Base-by-base conservation (phyloP, 495 filamentous ascomycete species). In the Penicillium steckii region DNA sequence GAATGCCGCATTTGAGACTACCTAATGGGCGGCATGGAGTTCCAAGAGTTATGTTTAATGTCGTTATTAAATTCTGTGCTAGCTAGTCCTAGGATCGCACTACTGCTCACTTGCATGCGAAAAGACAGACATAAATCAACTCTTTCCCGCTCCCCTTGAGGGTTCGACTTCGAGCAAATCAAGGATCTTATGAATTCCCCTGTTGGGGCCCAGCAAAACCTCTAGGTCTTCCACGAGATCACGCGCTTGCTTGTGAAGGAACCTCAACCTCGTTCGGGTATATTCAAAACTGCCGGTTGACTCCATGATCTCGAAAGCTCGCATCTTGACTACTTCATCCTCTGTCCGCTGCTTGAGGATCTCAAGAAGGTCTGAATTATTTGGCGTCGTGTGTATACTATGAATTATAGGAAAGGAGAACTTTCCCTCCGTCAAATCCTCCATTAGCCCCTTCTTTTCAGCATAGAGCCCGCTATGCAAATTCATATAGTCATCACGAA, bases 391-490 rank as follows among this genome's bases (percentile, higher is more conserved):
- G 55, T 91, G 88, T 54, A 98, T 95, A 66, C 87, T 87, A 71
- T 98, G 93, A 51, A 98, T 97, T 59, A 98, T 88, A 6, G 93
- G 93, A 65, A 95, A 64, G 1, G 64, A 69, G 44, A 61, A 64
- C 44, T 73, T 75, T 2, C 64, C 62, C 50, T 76, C 67, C n/a
- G 67, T 64, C 2, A 76, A 58, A 45, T 76, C 72, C 47, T 74
- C 70, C 52, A 74, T 77, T 49, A 81, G 74, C 4, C 81, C 80
- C 40, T 74, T 71, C 17, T 67, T 49, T 21, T 61, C 22, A 3
- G 56, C 38, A 46, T 73, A 70, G 15, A 59, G 40, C 9, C 6
- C 27, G 6, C 50, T 59, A 6, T 46, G 41, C 0, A 74, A 62
- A 26, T 76, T 74, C 43, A 57, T 37, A 38, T 74, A 73, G 33